Evolutionary conservation across 352 stramenopile genomes (phyloP).

Genomic region (Globisporangium canariense): DNA sequence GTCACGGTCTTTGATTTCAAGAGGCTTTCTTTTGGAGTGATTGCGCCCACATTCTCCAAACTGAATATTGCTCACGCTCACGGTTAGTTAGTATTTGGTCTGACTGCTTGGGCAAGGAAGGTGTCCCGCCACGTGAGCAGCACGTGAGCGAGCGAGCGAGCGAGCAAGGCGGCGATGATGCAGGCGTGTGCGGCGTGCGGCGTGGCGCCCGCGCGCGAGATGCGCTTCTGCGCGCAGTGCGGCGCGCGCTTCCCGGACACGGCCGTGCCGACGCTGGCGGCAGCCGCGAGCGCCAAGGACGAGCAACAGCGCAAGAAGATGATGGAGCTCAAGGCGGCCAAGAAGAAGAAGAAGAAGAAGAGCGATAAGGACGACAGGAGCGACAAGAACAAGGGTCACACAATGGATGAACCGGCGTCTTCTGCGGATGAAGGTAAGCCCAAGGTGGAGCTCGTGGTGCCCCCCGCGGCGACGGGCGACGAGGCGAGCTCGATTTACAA

Average conservation of each 20-base stretch:
- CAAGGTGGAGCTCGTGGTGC: conserved; percentile 36
- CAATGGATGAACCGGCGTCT: conserved; percentile 16
- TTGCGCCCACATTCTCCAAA: too few relatives aligned
- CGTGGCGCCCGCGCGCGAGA: conserved; percentile 19
- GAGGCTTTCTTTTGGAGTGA: too few relatives aligned
- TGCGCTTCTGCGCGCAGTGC: conserved; percentile 57
- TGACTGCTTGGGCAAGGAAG: background rate
- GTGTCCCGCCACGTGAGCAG: background rate
- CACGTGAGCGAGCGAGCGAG: too few relatives aligned
- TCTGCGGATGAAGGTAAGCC: conserved; percentile 1
- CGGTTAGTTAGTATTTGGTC: too few relatives aligned
- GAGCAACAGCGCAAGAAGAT: conserved; percentile 21
- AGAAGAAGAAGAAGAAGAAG: conserved; percentile 13
- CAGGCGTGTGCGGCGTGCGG: conserved; percentile 46
- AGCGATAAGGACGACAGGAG: conserved; percentile 10
- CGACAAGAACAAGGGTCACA: conserved; percentile 26
- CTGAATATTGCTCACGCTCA: too few relatives aligned
- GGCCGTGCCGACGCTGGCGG: conserved; percentile 8
- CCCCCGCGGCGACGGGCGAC: conserved; percentile 55
- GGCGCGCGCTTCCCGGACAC: conserved; percentile 24
- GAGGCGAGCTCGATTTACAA: conserved; percentile 80
- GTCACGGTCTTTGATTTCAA: too few relatives aligned
- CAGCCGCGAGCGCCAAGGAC: conserved; percentile 13
- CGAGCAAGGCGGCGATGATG: conserved; percentile 14
- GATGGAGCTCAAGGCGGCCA: conserved; percentile 10